Conservation (phyloP, 257 asterid genomes). For the Scutellaria baicalensis region DNA sequence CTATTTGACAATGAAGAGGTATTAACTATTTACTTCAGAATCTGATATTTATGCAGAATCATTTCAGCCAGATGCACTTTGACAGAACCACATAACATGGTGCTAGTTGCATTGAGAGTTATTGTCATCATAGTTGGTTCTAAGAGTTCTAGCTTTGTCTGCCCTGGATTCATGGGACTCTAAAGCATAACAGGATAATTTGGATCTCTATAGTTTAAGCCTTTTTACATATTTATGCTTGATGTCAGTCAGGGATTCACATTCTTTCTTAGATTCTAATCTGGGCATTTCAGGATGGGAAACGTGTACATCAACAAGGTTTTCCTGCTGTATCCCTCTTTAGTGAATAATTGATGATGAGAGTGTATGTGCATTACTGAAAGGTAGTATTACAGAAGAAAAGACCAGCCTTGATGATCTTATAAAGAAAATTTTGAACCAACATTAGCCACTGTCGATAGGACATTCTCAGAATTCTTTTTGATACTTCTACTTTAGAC, state of each 20-base stretch:
- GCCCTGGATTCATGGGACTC: background rate
- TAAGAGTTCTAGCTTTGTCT: background rate
- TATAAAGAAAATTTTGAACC: background rate
- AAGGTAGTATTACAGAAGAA: background rate
- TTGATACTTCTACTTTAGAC: background rate
- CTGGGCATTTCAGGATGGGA: background rate
- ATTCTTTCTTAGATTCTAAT: background rate
- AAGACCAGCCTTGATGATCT: background rate
- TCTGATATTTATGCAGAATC: slow-evolving; percentile 4
- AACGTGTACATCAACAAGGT: background rate
- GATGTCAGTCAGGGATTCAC: background rate
- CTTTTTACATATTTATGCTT: background rate
- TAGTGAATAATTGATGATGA: background rate
- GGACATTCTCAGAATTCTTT: background rate
- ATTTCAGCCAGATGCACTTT: background rate
- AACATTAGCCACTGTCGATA: background rate
- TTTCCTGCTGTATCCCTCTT: background rate
- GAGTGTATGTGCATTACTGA: background rate
- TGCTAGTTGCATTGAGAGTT: background rate
- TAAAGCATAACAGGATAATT: slow-evolving; percentile 1
- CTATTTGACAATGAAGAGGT: slow-evolving; percentile 98
- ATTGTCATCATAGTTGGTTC: background rate
- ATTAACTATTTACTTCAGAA: slow-evolving; percentile 12
- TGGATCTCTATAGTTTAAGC: background rate
- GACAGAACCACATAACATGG: background rate